A percentile compares a stretch with the other conserved stretches of the same genome.
These are phyloP conservation scores for Lachnellula willkommii DNA, from an alignment of 2,329 filamentous ascomycete species.

Conservation along the genomic window DNA sequence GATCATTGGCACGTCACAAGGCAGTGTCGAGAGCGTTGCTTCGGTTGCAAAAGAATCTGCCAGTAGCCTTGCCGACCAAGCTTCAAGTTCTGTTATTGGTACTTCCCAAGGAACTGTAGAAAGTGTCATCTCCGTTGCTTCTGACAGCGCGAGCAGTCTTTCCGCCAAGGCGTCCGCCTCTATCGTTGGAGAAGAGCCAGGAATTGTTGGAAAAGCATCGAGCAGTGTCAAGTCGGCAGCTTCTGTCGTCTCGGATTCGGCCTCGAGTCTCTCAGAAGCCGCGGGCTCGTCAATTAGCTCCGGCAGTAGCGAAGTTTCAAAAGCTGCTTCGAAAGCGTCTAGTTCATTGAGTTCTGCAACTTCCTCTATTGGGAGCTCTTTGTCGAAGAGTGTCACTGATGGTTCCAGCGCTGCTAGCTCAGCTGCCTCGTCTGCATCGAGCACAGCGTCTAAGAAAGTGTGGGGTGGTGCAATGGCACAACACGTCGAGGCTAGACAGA, in stretches of 20 bases:
- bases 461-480: constrained; percentile 37
- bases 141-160: constrained; percentile 21
- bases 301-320: constrained; percentile 13
- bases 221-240: constrained; percentile 23
- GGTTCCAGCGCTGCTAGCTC: constrained; percentile 24
- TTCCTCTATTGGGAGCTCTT: constrained; percentile 30
- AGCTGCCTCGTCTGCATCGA: constrained; percentile 22
- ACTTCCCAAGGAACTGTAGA: constrained; percentile 25
- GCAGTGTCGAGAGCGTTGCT: constrained; percentile 31
- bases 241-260: constrained; percentile 23
- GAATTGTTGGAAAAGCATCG: constrained; percentile 27
- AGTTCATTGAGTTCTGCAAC: constrained; percentile 25
- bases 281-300: constrained; percentile 23
- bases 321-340: constrained; percentile 18
- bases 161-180: constrained; percentile 24
- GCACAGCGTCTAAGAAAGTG: constrained; percentile 42
- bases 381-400: constrained; percentile 30
- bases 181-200: constrained; percentile 21
- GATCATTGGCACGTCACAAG: constrained; percentile 24
- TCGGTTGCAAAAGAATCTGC: constrained; percentile 29
- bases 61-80: constrained; percentile 25
- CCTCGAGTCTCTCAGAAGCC: constrained; percentile 20
- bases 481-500: constrained; percentile 46
- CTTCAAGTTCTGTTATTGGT: constrained; percentile 26
- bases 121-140: constrained; percentile 21